Evolutionary conservation across 2,329 filamentous ascomycete species (phyloP).

Genomic region (Neospermospora avenae): DNA sequence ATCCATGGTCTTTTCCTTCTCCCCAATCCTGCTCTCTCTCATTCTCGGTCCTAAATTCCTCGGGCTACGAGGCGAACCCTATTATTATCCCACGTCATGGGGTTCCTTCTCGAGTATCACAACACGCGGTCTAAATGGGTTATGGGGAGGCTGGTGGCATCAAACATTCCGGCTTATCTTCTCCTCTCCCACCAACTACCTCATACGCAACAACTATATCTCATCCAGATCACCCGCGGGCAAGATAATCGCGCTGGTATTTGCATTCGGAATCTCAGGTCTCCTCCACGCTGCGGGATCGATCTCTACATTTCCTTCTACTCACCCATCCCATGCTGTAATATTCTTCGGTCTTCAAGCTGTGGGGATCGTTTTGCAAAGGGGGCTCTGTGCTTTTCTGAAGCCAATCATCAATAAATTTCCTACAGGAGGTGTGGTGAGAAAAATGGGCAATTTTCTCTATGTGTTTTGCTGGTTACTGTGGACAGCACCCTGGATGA

Average conservation of each 20-base stretch:
- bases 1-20: constrained; percentile 55
- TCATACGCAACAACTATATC: constrained; percentile 43
- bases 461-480: constrained; percentile 67
- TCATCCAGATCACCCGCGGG: constrained; percentile 33
- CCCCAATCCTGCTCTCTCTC: constrained; percentile 54
- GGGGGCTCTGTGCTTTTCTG: constrained; percentile 38
- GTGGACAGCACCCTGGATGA: constrained; percentile 60
- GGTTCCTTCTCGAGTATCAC: constrained; percentile 53
- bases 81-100: constrained; percentile 59
- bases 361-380: constrained; percentile 62
- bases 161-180: constrained; percentile 80
- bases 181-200: constrained; percentile 52
- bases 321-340: constrained; percentile 51
- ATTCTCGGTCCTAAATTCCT: constrained; percentile 48
- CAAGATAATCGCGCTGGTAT: constrained; percentile 37
- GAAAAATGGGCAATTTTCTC: constrained; percentile 55
- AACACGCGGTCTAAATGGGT: constrained; percentile 70
- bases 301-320: constrained; percentile 56
- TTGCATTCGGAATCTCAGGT: constrained; percentile 65
- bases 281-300: constrained; percentile 70
- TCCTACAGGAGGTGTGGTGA: constrained; percentile 41
- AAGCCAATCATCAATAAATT: constrained; percentile 34
- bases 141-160: constrained; percentile 89
- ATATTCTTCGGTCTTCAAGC: constrained; percentile 72
- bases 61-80: constrained; percentile 53